phyloP scores from a whole-genome alignment of 176 grass and related monocot genomes.

The Oryza meyeriana region DNA sequence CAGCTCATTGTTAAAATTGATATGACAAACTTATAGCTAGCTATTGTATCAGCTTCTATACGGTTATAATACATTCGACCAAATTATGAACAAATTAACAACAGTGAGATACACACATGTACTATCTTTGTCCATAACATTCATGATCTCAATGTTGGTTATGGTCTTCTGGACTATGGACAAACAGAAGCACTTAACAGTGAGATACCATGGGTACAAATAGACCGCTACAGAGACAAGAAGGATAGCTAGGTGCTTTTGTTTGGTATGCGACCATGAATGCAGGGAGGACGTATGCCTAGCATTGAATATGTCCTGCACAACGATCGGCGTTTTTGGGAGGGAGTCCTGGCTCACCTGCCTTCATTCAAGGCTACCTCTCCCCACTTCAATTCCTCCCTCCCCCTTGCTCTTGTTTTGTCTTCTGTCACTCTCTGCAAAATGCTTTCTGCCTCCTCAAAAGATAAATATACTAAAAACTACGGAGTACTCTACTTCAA shows the following conservation, averaged over 20 bases:
- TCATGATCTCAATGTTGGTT: not conserved
- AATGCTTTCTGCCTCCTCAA: constrained; percentile 55
- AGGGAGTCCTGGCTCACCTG: constrained; percentile 1
- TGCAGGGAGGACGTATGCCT: not conserved
- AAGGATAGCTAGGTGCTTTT: not conserved
- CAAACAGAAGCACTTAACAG: not conserved
- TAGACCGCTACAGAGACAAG: not conserved
- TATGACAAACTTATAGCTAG: no score
- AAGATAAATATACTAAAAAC: not conserved
- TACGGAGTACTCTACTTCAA: no score
- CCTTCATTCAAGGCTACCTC: not conserved
- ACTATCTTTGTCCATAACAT: not conserved
- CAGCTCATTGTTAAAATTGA: no score
- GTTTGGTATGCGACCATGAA: constrained; percentile 18
- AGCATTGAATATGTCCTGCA: constrained; percentile 33
- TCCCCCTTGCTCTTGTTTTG: not conserved
- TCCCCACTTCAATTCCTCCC: not conserved
- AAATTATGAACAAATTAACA: not conserved
- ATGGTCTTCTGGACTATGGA: not conserved
- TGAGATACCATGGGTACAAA: not conserved
- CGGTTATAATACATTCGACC: not conserved
- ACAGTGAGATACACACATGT: not conserved
- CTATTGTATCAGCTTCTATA: no score
- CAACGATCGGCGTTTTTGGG: constrained; percentile 28
- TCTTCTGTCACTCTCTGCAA: constrained; percentile 45